These are phyloP conservation scores for Kernera saxatilis DNA, from an alignment of 345 rosid genomes.

Conservation along the genomic window DNA sequence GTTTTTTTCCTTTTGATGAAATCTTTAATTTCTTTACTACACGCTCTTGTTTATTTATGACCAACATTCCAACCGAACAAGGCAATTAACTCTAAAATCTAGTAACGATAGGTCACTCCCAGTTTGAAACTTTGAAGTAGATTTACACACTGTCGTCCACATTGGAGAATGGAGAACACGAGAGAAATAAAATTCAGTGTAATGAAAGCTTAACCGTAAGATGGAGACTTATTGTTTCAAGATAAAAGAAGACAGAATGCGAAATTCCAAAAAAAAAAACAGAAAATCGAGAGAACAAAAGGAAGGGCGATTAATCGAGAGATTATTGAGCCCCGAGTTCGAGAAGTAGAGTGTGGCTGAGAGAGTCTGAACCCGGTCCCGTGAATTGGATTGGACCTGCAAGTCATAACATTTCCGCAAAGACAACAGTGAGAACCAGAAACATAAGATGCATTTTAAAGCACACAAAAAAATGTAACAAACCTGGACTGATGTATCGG, in stretches of 20 bases:
- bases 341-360: conserved; percentile 68
- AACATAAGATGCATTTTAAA: not conserved
- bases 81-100: not conserved
- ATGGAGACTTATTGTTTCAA: not conserved
- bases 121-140: not conserved
- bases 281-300: not conserved
- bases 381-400: conserved; percentile 93
- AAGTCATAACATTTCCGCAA: not conserved
- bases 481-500: conserved; percentile 90
- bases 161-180: not conserved
- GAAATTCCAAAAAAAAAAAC: not conserved
- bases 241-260: not conserved
- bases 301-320: not conserved
- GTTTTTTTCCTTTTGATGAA: not conserved
- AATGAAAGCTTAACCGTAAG: not conserved
- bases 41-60: not conserved
- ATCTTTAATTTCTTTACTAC: not conserved
- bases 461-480: not conserved
- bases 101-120: not conserved
- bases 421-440: not conserved
- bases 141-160: not conserved
- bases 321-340: conserved; percentile 61
- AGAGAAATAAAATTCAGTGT: not conserved
- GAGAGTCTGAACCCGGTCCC: conserved; percentile 66
- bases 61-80: not conserved